Evolutionary conservation across 2,329 filamentous ascomycete genomes (phyloP).

Genomic region (Fusarium setosum): DNA sequence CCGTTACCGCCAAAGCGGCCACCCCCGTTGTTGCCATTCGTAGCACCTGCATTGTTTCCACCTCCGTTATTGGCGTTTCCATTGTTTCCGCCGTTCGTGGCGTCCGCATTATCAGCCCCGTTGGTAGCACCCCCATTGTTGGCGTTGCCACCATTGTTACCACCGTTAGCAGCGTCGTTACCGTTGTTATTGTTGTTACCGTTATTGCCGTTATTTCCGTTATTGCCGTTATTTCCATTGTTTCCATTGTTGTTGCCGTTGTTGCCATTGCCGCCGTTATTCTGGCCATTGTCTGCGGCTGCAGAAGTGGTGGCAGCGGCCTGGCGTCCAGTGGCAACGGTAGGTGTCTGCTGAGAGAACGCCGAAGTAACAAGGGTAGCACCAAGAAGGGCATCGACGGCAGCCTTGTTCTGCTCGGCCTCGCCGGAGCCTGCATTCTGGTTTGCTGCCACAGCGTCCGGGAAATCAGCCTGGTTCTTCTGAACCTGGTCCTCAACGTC

Average conservation of each 20-base stretch:
- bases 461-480: slow-evolving; percentile 63
- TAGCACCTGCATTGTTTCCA: too few species aligned
- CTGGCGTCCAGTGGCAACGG: slow-evolving; percentile 33
- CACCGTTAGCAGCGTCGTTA: background rate
- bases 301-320: slow-evolving; percentile 6
- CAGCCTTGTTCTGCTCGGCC: slow-evolving; percentile 47
- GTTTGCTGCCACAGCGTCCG: slow-evolving; percentile 54
- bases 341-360: slow-evolving; percentile 50
- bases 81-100: slow-evolving; percentile 9
- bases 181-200: slow-evolving; percentile 11
- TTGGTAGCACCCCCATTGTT: background rate
- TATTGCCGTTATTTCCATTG: background rate
- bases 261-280: slow-evolving; percentile 13
- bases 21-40: too few species aligned
- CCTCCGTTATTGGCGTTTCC: slow-evolving; percentile 2
- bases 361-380: slow-evolving; percentile 42
- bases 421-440: slow-evolving; percentile 50
- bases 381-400: slow-evolving; percentile 52
- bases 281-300: slow-evolving; percentile 11
- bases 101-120: slow-evolving; percentile 19
- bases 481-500: slow-evolving; percentile 60
- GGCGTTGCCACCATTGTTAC: background rate
- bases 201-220: background rate
- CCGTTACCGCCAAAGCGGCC: too few species aligned
- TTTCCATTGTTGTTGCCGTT: slow-evolving; percentile 10